Evolutionary conservation across 2,329 filamentous ascomycete species (phyloP).

Genomic region (Volutella citrinella): DNA sequence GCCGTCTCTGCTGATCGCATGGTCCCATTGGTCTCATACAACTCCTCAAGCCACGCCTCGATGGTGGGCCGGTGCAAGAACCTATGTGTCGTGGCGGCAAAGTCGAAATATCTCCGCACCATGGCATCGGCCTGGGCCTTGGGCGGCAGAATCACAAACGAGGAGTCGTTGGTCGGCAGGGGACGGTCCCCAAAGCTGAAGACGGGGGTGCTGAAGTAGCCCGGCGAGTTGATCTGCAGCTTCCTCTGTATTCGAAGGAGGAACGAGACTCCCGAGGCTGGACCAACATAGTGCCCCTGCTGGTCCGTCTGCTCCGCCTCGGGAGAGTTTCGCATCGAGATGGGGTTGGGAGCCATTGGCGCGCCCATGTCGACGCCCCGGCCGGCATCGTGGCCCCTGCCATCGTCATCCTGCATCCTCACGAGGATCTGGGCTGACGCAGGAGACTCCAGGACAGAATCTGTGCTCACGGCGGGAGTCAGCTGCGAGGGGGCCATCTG

Average conservation of each 20-base stretch:
- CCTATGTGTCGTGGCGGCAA: conserved; percentile 52
- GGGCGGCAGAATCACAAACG: conserved; percentile 36
- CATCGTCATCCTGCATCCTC: no score
- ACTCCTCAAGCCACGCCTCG: conserved; percentile 41
- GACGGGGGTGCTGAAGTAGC: conserved; percentile 39
- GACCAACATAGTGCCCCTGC: conserved; percentile 18
- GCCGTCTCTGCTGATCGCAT: conserved; percentile 18
- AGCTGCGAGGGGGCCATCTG: no score
- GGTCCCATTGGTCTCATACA: conserved; percentile 29
- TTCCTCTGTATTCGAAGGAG: conserved; percentile 27
- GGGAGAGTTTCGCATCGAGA: conserved; percentile 15
- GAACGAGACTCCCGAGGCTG: conserved; percentile 17
- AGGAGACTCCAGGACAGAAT: no score
- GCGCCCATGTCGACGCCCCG: no score
- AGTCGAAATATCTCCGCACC: conserved; percentile 51
- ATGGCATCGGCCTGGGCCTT: conserved; percentile 30
- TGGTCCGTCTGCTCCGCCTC: conserved; percentile 14
- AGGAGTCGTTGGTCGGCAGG: conserved; percentile 34
- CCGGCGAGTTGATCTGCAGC: conserved; percentile 33
- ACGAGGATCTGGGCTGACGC: no score
- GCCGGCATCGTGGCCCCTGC: no score
- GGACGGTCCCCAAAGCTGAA: conserved; percentile 49
- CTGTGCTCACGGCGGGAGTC: no score
- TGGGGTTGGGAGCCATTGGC: conserved; percentile 10
- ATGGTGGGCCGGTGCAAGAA: conserved; percentile 51